These are phyloP conservation scores for Clathrus columnatus DNA, from an alignment of 768 basidiomycete species.

Conservation along the genomic window DNA sequence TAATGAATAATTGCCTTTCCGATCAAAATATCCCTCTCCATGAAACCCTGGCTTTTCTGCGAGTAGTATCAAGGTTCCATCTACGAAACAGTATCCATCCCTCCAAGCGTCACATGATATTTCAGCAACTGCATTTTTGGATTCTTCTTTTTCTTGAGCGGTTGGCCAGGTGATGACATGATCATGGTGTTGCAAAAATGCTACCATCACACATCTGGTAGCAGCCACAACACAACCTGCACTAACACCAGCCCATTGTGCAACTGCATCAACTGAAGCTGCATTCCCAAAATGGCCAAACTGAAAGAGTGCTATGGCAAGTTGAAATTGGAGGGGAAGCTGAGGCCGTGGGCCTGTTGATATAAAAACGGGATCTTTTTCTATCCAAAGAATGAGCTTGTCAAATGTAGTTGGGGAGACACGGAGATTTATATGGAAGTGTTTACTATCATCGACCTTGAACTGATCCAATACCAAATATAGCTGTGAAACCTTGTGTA, in stretches of 20 bases:
- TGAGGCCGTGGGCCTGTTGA: conserved; percentile 18
- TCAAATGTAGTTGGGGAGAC: conserved; percentile 21
- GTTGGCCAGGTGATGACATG: background rate
- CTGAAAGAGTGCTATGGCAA: conserved; percentile 22
- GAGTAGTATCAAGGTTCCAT: background rate
- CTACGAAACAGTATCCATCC: conserved; percentile 18
- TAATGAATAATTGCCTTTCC: conserved; percentile 10
- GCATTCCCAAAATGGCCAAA: conserved; percentile 26
- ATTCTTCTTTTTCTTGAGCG: conserved; percentile 12
- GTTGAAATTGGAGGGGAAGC: conserved; percentile 23
- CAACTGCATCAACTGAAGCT: conserved; percentile 17
- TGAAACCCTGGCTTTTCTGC: conserved; percentile 1
- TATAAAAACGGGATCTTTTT: conserved; percentile 21
- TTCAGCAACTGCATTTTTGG: conserved; percentile 14
- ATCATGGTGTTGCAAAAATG: conserved; percentile 2
- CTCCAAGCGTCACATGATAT: conserved; percentile 21
- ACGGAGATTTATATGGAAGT: conserved; percentile 22
- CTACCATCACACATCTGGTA: conserved; percentile 17
- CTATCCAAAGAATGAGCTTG: conserved; percentile 14
- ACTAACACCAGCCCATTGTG: conserved; percentile 20
- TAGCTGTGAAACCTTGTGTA: conserved; percentile 20
- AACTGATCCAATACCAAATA: conserved; percentile 22
- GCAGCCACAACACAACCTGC: conserved; percentile 17
- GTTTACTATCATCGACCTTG: conserved; percentile 15
- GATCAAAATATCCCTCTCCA: conserved; percentile 8